Evolutionary conservation across 2,329 filamentous ascomycete species (phyloP).

Genomic region (Coleophoma crateriformis): DNA sequence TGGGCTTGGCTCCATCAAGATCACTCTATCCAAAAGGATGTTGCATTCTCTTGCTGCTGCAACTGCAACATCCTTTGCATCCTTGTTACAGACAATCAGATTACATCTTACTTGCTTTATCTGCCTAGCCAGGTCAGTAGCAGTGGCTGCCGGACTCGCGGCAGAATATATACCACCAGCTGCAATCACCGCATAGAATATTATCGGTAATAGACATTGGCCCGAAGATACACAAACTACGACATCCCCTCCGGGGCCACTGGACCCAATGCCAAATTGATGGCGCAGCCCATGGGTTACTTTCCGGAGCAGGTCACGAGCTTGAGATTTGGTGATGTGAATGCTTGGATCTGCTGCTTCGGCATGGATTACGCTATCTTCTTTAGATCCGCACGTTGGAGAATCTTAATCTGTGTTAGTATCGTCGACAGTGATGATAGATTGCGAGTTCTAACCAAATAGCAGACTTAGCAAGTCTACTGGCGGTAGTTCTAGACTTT

Average conservation of each 20-base stretch:
- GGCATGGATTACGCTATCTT: conserved; percentile 48
- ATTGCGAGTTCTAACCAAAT: neutral
- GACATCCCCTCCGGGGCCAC: conserved; percentile 44
- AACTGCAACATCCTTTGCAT: conserved; percentile 39
- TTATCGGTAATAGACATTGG: conserved; percentile 45
- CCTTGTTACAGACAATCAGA: conserved; percentile 40
- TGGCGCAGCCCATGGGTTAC: conserved; percentile 51
- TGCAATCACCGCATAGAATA: conserved; percentile 52
- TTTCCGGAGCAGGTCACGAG: conserved; percentile 41
- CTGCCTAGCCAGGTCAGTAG: conserved; percentile 43
- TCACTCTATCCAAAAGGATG: conserved; percentile 38
- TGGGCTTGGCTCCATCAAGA: conserved; percentile 40
- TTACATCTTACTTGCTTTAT: conserved; percentile 35
- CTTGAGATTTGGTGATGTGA: conserved; percentile 44
- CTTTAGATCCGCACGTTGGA: conserved; percentile 26
- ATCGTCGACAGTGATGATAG: neutral
- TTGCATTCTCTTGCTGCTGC: conserved; percentile 43
- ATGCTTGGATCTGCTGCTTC: conserved; percentile 51
- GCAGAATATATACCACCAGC: conserved; percentile 55
- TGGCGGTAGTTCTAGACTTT: neutral
- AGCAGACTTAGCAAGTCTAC: neutral
- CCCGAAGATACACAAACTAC: conserved; percentile 52
- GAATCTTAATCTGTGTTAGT: conserved; percentile 26
- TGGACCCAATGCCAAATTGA: conserved; percentile 43
- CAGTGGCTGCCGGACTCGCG: conserved; percentile 43